A percentile compares a stretch with the other conserved stretches of the same genome.
These are phyloP conservation scores for Tetrastigma voinierianum DNA, from an alignment of 164 flowering plant genomes.

Conservation along the genomic window DNA sequence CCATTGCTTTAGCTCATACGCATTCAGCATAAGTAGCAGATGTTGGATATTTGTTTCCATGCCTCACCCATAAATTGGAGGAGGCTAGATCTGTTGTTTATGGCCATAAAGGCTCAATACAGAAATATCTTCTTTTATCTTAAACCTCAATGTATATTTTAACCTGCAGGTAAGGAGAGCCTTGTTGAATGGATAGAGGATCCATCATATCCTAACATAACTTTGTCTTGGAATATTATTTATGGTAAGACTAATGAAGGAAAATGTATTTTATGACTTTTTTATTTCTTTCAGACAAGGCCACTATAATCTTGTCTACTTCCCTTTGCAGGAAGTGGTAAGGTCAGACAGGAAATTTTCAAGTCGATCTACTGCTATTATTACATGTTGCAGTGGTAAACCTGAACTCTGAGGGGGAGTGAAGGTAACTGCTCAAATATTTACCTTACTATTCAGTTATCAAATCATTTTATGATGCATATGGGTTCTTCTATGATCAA, in stretches of 20 bases:
- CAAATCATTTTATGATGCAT: too few species aligned
- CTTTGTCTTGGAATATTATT: constrained; percentile 71
- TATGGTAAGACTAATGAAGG: constrained; percentile 40
- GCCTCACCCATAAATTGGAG: too few species aligned
- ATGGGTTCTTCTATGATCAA: not conserved
- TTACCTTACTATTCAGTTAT: not conserved
- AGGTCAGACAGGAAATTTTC: constrained; percentile 42
- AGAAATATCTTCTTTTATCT: not conserved
- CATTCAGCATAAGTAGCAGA: too few species aligned
- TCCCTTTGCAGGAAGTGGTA: constrained; percentile 57
- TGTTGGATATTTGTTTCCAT: too few species aligned
- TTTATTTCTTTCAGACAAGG: not conserved
- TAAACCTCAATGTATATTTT: not conserved
- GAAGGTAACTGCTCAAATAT: constrained; percentile 38
- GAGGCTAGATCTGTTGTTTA: not conserved
- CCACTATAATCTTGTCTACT: constrained; percentile 1
- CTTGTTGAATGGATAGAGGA: constrained; percentile 64
- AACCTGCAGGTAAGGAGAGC: constrained; percentile 62
- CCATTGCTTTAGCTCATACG: too few species aligned
- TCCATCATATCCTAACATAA: constrained; percentile 65
- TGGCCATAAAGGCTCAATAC: not conserved
- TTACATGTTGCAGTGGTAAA: constrained; percentile 76
- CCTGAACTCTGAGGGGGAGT: constrained; percentile 41
- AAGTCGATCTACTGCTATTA: constrained; percentile 45
- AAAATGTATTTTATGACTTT: not conserved